phyloP scores from a whole-genome alignment of 192 early-diverging fungal species.

The Chytriomyces hyalinus region DNA sequence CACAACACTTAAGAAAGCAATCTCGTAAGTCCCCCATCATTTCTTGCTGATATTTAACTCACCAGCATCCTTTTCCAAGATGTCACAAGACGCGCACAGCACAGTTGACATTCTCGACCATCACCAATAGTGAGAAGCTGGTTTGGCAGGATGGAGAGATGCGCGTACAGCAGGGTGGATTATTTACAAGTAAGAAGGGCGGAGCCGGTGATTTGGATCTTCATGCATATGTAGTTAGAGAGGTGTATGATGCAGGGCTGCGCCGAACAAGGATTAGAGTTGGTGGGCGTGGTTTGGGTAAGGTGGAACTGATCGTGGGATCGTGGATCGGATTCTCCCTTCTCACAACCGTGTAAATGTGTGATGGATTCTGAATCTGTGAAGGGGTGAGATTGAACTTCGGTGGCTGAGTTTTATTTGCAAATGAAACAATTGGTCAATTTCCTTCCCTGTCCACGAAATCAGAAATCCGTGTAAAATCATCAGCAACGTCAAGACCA shows the following conservation, averaged over 20 bases:
- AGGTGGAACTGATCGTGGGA: slow-evolving; percentile 9
- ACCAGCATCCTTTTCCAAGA: background rate
- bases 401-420: background rate
- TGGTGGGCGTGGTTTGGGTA: slow-evolving; percentile 23
- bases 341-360: background rate
- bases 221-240: slow-evolving; percentile 10
- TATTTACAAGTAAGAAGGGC: background rate
- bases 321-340: background rate
- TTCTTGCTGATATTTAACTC: too few species aligned
- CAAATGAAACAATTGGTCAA: too few species aligned
- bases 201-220: slow-evolving; percentile 8
- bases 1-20: background rate
- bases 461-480: too few species aligned
- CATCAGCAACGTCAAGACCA: too few species aligned
- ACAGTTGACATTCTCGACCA: slow-evolving; percentile 9
- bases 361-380: too few species aligned
- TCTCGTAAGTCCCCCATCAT: background rate
- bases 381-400: slow-evolving; percentile 7
- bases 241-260: slow-evolving; percentile 3
- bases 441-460: too few species aligned
- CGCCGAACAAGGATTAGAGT: slow-evolving; percentile 9
- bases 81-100: background rate
- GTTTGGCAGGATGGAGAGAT: slow-evolving; percentile 22
- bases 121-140: slow-evolving; percentile 19
- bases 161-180: background rate